Evolutionary conservation across 2,329 filamentous ascomycete species (phyloP).

Genomic region (Aspergillus eucalypticola): DNA sequence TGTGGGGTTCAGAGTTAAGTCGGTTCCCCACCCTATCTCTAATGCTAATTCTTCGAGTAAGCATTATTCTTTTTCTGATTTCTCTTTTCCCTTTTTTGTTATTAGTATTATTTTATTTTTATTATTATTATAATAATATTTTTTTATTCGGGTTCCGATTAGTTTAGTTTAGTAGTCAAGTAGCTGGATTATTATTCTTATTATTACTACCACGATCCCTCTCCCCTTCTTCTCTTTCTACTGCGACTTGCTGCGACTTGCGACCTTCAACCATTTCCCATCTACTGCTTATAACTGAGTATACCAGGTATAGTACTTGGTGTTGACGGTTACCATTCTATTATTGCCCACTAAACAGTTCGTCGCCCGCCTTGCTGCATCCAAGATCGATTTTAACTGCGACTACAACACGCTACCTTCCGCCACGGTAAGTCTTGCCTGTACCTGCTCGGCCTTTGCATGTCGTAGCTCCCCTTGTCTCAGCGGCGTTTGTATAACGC

Average conservation of each 20-base stretch:
- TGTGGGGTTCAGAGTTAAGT: constrained; percentile 24
- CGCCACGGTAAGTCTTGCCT: constrained; percentile 4
- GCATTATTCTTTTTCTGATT: constrained; percentile 10
- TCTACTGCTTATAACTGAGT: background rate
- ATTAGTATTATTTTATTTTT: constrained; percentile 5
- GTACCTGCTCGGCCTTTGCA: background rate
- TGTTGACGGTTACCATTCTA: too few relatives aligned
- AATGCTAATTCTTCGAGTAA: constrained; percentile 14
- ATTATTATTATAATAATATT: constrained; percentile 8
- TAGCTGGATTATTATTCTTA: constrained; percentile 2
- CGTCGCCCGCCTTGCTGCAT: background rate
- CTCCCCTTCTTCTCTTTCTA: background rate
- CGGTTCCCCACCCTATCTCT: constrained; percentile 20
- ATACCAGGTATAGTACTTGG: too few relatives aligned
- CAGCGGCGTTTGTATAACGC: constrained; percentile 10
- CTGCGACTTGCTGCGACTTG: background rate
- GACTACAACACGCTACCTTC: background rate
- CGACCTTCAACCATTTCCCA: background rate
- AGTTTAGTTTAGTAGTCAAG: background rate
- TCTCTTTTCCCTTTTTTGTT: constrained; percentile 12
- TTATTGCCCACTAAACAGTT: too few relatives aligned
- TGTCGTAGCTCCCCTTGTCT: constrained; percentile 10
- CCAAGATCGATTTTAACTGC: background rate
- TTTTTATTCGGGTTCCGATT: constrained; percentile 9
- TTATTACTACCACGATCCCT: constrained; percentile 8